These are phyloP conservation scores for Pedinophyceae sp. DNA, from an alignment of 139 green algal genomes.

Conservation along the genomic window DNA sequence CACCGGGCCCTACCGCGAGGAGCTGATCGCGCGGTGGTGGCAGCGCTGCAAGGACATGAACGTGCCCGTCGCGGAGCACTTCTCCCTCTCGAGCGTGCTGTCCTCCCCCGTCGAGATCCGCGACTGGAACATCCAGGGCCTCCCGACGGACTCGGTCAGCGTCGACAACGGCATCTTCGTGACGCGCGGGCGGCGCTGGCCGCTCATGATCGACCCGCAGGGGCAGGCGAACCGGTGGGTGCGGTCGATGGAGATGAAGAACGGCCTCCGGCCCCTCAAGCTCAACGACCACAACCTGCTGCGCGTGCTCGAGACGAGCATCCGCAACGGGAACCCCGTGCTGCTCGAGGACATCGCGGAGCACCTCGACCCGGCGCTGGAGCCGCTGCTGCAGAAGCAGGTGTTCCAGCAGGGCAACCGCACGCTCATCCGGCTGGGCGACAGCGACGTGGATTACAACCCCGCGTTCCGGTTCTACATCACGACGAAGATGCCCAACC, in stretches of 20 bases:
- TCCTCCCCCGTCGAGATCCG: slow-evolving; percentile 47
- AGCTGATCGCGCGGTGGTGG: slow-evolving; percentile 45
- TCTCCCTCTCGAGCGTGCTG: slow-evolving; percentile 36
- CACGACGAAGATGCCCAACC: slow-evolving; percentile 55
- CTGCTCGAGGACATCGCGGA: slow-evolving; percentile 63
- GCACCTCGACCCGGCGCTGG: slow-evolving; percentile 54
- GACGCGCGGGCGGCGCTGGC: slow-evolving; percentile 54
- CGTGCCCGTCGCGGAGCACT: slow-evolving; percentile 37
- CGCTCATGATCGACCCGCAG: slow-evolving; percentile 73
- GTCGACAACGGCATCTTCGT: slow-evolving; percentile 71
- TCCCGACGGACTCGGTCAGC: slow-evolving; percentile 58
- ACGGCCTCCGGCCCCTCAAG: slow-evolving; percentile 51
- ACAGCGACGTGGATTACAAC: slow-evolving; percentile 62
- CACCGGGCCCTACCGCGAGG: slow-evolving; percentile 48
- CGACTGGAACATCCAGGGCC: slow-evolving; percentile 60
- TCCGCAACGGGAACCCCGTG: slow-evolving; percentile 47
- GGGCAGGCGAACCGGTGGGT: slow-evolving; percentile 65
- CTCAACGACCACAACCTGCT: slow-evolving; percentile 56
- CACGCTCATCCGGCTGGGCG: slow-evolving; percentile 53
- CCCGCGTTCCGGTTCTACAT: slow-evolving; percentile 64
- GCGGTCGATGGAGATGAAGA: slow-evolving; percentile 57
- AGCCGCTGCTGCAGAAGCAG: slow-evolving; percentile 53
- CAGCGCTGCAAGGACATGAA: slow-evolving; percentile 19
- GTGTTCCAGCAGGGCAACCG: slow-evolving; percentile 37
- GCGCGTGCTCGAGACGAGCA: slow-evolving; percentile 53